Evolutionary conservation across 1,284 basidiomycete species (phyloP).

Genomic region (Ganoderma boninense): DNA sequence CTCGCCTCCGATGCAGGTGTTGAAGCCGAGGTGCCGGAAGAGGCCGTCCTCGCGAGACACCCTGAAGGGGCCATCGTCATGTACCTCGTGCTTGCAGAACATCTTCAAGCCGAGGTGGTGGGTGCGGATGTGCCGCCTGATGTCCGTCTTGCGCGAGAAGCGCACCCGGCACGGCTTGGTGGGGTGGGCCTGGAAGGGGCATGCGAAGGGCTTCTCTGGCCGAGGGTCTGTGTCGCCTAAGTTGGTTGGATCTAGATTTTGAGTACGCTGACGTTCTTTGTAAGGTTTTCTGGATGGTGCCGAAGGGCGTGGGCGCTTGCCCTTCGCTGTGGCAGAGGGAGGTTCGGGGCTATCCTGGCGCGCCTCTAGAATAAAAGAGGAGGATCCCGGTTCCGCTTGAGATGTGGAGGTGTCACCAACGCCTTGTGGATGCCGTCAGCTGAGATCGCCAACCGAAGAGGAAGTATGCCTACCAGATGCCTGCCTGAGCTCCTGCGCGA

Average conservation of each 20-base stretch:
- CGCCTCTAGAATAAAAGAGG: too few relatives aligned
- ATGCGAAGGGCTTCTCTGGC: neutral
- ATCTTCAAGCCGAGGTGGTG: constrained; percentile 2
- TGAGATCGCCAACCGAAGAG: too few relatives aligned
- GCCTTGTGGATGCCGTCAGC: neutral
- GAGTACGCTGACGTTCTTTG: neutral
- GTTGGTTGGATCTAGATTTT: neutral
- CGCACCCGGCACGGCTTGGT: neutral
- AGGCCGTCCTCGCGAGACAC: constrained; percentile 4
- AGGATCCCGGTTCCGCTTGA: neutral
- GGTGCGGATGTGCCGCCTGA: constrained; percentile 12
- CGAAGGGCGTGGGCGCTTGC: neutral
- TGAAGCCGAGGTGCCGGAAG: neutral
- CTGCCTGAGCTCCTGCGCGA: neutral
- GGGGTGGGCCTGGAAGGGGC: neutral
- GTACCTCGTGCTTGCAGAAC: neutral
- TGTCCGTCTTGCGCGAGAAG: constrained; percentile 1
- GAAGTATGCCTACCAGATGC: neutral
- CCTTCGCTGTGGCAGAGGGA: neutral
- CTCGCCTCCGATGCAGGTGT: neutral
- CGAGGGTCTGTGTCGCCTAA: neutral
- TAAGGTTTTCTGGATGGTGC: neutral
- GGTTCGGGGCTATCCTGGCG: neutral
- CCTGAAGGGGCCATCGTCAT: neutral
- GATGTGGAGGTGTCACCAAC: neutral